phyloP scores from a whole-genome alignment of 1,284 basidiomycete genomes.

The Cryptococcus deneoformans region DNA sequence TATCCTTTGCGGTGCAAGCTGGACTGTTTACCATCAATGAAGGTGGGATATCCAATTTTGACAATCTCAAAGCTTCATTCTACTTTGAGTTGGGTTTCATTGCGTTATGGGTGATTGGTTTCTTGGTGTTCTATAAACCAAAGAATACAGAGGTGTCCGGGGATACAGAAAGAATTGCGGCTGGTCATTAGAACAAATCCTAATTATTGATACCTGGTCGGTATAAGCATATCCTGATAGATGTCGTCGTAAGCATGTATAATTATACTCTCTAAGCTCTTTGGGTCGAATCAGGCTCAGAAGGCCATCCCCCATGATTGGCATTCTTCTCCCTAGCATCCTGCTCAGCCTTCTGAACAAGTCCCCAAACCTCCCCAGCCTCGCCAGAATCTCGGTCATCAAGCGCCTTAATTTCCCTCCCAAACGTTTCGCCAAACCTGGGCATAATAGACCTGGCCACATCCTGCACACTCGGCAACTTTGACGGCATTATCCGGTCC shows the following conservation, averaged over 20 bases:
- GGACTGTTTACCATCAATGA: slow-evolving; percentile 41
- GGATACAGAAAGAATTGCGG: neutral
- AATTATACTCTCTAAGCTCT: neutral
- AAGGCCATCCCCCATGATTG: slow-evolving; percentile 32
- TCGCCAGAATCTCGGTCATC: slow-evolving; percentile 11
- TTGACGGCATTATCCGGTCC: neutral
- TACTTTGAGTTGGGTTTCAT: slow-evolving; percentile 6
- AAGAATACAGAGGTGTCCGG: neutral
- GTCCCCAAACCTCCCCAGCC: slow-evolving; percentile 20
- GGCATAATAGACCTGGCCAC: slow-evolving; percentile 33
- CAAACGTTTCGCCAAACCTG: slow-evolving; percentile 38
- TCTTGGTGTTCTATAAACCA: neutral
- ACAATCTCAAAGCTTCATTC: slow-evolving; percentile 36
- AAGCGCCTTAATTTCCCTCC: slow-evolving; percentile 29
- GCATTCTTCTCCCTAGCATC: slow-evolving; percentile 22
- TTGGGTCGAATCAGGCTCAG: slow-evolving; percentile 21
- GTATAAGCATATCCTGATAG: too few relatives aligned
- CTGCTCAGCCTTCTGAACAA: slow-evolving; percentile 30
- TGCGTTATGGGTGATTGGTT: neutral
- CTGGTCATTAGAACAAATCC: neutral
- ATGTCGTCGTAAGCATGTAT: too few relatives aligned
- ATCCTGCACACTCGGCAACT: slow-evolving; percentile 20
- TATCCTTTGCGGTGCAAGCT: slow-evolving; percentile 43
- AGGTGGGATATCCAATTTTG: slow-evolving; percentile 31
- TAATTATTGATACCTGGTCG: too few relatives aligned